Percentiles rank a stretch among this genome's conserved stretches.
These are phyloP conservation scores for Stephanodiscus minutulus DNA, from an alignment of 108 stramenopile genomes.

Conservation along the genomic window DNA sequence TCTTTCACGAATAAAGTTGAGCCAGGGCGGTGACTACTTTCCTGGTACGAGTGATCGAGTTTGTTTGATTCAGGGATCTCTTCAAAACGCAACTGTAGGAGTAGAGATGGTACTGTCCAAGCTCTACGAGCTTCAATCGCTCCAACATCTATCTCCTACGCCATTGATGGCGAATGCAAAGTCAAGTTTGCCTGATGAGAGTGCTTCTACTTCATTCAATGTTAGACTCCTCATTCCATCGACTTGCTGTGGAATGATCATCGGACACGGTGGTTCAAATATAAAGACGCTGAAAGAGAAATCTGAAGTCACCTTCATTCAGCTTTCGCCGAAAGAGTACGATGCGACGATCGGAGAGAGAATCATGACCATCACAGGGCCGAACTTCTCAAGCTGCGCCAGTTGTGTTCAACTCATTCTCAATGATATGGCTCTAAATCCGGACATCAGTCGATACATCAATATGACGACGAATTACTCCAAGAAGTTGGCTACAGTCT, in stretches of 20 bases:
- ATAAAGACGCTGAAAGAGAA: constrained; percentile 77
- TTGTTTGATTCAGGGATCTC: constrained; percentile 78
- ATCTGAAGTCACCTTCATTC: constrained; percentile 66
- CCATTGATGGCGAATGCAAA: constrained; percentile 5
- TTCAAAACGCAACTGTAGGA: constrained; percentile 60
- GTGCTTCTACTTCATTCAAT: constrained; percentile 45
- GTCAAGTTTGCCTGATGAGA: constrained; percentile 16
- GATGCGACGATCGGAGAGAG: constrained; percentile 52
- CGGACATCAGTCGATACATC: constrained; percentile 72
- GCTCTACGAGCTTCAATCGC: constrained; percentile 54
- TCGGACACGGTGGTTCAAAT: constrained; percentile 77
- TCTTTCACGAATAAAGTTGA: constrained; percentile 70
- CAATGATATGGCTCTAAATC: constrained; percentile 66
- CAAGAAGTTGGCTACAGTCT: constrained; percentile 24
- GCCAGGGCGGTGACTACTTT: constrained; percentile 77
- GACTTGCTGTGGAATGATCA: constrained; percentile 82
- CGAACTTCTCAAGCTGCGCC: constrained; percentile 52
- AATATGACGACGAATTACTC: constrained; percentile 86
- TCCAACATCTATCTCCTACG: constrained; percentile 38
- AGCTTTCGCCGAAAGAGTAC: constrained; percentile 68
- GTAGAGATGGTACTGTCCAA: constrained; percentile 62
- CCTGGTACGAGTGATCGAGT: constrained; percentile 81
- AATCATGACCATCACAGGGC: constrained; percentile 75
- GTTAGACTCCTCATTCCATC: constrained; percentile 77
- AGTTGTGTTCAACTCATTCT: constrained; percentile 57